A percentile compares a stretch with the other conserved stretches of the same genome.
Conservation (phyloP, 306 rosid genomes). For the Chamaecrista fasciculata region DNA sequence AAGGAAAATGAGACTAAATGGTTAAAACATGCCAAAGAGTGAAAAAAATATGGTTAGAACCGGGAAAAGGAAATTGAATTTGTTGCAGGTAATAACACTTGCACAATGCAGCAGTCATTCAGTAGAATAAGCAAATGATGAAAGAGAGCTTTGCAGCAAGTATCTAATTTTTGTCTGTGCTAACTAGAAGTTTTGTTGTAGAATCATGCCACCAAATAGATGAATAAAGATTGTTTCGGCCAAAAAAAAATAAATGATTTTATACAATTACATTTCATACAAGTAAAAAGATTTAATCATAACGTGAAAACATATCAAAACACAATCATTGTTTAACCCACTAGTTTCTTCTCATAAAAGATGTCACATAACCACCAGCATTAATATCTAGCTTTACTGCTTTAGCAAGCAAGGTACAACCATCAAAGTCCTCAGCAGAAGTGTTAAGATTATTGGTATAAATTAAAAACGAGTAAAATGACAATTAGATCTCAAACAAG, state of each 20-base stretch:
- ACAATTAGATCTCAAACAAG: background rate
- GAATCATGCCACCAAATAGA: background rate
- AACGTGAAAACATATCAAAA: background rate
- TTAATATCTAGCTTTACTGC: background rate
- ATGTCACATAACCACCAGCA: background rate
- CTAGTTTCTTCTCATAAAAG: background rate
- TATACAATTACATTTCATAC: background rate
- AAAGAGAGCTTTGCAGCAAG: background rate
- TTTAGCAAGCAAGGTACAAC: background rate
- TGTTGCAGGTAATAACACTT: background rate
- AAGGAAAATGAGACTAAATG: slow-evolving; percentile 2
- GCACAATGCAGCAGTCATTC: background rate
- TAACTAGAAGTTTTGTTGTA: background rate
- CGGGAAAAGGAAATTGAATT: slow-evolving; percentile 1
- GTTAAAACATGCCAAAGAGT: slow-evolving; percentile 6
- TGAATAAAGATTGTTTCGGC: background rate
- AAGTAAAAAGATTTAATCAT: background rate
- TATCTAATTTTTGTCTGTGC: background rate
- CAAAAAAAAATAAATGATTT: too few species aligned
- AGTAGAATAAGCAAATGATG: background rate
- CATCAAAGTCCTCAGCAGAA: background rate
- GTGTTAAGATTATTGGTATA: background rate
- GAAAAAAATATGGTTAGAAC: background rate
- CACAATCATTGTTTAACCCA: background rate
- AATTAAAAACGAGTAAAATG: background rate